These are phyloP conservation scores for Cucurbitaria berberidis DNA, from an alignment of 2,329 filamentous ascomycete genomes.

Conservation along the genomic window DNA sequence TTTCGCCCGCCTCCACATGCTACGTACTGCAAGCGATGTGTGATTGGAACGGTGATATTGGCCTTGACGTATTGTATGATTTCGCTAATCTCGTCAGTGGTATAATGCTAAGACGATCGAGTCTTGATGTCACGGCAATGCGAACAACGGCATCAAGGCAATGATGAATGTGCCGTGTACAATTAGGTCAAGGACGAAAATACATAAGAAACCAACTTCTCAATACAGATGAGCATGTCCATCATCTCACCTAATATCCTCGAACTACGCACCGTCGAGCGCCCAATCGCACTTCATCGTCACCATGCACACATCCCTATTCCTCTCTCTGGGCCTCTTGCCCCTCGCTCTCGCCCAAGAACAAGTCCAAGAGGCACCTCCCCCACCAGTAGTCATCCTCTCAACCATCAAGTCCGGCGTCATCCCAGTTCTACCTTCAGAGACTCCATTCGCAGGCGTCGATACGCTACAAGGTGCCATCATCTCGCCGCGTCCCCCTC, in stretches of 20 bases:
- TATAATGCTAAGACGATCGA: neutral
- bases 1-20: constrained; percentile 3
- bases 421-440: constrained; percentile 23
- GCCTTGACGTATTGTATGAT: neutral
- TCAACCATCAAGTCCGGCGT: constrained; percentile 30
- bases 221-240: neutral
- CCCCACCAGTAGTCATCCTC: constrained; percentile 20
- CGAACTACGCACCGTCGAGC: too few relatives aligned
- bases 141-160: neutral
- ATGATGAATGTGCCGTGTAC: neutral
- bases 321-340: constrained; percentile 17
- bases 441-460: constrained; percentile 26
- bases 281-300: neutral
- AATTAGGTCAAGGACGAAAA: neutral
- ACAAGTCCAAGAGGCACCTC: constrained; percentile 25
- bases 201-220: neutral
- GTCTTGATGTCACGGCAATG: constrained; percentile 10
- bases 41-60: constrained; percentile 4
- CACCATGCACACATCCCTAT: constrained; percentile 5
- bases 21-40: neutral
- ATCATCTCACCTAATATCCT: neutral
- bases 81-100: neutral
- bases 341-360: constrained; percentile 18
- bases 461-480: constrained; percentile 37
- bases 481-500: constrained; percentile 25